Evolutionary conservation across 108 stramenopile genomes (phyloP).

Genomic region (Aurantiochytrium sp.): DNA sequence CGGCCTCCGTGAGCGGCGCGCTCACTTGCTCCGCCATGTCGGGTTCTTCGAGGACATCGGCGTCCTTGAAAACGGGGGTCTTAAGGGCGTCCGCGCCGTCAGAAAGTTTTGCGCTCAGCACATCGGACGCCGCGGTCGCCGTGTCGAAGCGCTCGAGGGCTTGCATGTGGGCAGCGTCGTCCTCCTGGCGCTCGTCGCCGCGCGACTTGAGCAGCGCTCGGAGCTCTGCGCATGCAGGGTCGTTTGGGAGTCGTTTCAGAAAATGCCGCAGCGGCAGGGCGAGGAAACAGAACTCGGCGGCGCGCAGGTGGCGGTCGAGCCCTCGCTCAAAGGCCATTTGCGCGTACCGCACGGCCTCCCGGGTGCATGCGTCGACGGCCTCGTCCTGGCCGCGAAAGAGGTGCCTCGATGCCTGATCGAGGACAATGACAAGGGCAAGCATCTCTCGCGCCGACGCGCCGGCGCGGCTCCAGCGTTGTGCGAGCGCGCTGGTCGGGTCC

Average conservation of each 20-base stretch:
- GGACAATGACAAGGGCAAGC: constrained; percentile 48
- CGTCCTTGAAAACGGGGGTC: neutral
- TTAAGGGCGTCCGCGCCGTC: neutral
- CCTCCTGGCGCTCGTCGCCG: neutral
- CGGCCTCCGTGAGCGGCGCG: neutral
- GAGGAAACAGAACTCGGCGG: neutral
- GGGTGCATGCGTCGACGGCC: neutral
- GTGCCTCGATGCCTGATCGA: constrained; percentile 56
- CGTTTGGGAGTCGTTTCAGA: neutral
- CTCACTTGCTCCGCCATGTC: neutral
- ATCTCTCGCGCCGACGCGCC: constrained; percentile 20
- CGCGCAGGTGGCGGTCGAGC: neutral
- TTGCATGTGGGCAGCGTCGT: neutral
- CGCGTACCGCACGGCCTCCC: neutral
- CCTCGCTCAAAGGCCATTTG: neutral
- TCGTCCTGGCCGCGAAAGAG: constrained; percentile 35
- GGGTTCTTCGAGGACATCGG: neutral
- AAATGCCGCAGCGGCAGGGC: neutral
- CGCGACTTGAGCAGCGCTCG: neutral
- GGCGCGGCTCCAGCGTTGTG: constrained; percentile 29
- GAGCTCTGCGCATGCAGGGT: neutral
- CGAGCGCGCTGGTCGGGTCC: neutral
- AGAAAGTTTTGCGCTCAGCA: neutral
- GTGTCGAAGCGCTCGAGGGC: neutral
- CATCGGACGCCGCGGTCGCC: neutral